phyloP scores from a whole-genome alignment of 176 grass and related monocot species.

The Triticum urartu region DNA sequence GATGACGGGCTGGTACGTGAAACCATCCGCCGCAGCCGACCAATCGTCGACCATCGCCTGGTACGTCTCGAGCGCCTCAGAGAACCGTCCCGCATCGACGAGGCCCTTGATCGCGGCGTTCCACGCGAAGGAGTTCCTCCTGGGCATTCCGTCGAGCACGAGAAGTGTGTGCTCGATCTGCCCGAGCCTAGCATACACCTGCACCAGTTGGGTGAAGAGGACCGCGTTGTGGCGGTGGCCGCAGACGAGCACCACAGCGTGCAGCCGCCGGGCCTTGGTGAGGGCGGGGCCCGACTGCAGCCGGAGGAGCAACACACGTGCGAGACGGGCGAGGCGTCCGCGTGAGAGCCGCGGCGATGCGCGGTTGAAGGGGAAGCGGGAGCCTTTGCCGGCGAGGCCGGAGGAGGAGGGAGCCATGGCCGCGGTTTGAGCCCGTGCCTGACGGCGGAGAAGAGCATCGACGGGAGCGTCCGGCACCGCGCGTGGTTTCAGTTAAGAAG shows the following conservation, averaged over 20 bases:
- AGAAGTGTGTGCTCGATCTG: slow-evolving; percentile 10
- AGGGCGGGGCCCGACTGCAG: slow-evolving; percentile 23
- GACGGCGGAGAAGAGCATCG: slow-evolving; percentile 17
- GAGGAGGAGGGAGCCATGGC: neutral
- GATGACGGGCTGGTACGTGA: slow-evolving; percentile 53
- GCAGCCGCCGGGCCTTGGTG: slow-evolving; percentile 7
- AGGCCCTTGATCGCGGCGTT: slow-evolving; percentile 52
- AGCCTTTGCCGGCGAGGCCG: neutral
- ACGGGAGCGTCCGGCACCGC: neutral
- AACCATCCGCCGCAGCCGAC: slow-evolving; percentile 18
- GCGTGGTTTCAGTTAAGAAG: neutral
- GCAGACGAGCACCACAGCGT: slow-evolving; percentile 33
- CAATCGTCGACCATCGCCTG: slow-evolving; percentile 15
- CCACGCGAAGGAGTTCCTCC: slow-evolving; percentile 58
- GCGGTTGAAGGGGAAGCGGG: neutral
- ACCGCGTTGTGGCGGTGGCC: slow-evolving; percentile 25
- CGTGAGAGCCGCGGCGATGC: neutral
- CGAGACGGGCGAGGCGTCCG: neutral
- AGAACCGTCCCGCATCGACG: slow-evolving; percentile 26
- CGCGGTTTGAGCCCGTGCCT: neutral
- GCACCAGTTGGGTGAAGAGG: slow-evolving; percentile 48
- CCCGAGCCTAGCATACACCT: slow-evolving; percentile 22
- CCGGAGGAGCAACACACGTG: slow-evolving; percentile 43
- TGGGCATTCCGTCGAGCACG: slow-evolving; percentile 44
- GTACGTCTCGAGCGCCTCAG: slow-evolving; percentile 37